Evolutionary conservation across 495 filamentous ascomycete species (phyloP).

Genomic region (Tuber microsphaerosporum): DNA sequence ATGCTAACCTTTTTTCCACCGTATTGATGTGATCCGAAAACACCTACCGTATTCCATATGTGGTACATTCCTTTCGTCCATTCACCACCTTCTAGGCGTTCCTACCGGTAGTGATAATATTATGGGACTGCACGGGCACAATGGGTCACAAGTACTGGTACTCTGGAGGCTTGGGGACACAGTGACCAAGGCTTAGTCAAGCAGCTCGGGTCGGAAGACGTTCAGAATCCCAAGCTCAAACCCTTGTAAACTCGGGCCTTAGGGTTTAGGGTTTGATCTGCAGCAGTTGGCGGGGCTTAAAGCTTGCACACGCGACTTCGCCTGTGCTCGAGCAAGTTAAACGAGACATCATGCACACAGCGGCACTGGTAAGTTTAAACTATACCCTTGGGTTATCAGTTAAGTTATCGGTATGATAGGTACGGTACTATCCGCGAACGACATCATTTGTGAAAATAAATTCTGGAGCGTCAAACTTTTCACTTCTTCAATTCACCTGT

Average conservation of each 20-base stretch:
- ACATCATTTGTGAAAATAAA: neutral
- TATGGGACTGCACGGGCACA: neutral
- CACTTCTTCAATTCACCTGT: neutral
- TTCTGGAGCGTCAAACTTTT: neutral
- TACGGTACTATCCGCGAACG: neutral
- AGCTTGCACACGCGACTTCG: neutral
- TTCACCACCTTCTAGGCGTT: no score
- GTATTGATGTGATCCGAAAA: no score
- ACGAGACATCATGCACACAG: neutral
- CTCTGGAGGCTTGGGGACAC: neutral
- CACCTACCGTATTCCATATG: no score
- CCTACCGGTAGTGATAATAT: no score
- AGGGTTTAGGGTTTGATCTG: neutral
- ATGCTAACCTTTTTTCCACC: no score
- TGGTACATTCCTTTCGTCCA: no score
- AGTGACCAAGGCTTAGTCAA: neutral
- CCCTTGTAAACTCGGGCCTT: neutral
- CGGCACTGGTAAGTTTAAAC: no score
- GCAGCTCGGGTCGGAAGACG: neutral
- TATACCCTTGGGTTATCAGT: no score
- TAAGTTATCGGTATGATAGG: neutral
- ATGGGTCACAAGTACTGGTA: neutral
- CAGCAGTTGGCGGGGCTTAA: neutral
- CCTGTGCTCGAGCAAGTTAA: no score
- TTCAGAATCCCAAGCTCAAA: no score